Conservation (phyloP, 2,329 filamentous ascomycete species). For the Fusarium sp. region DNA sequence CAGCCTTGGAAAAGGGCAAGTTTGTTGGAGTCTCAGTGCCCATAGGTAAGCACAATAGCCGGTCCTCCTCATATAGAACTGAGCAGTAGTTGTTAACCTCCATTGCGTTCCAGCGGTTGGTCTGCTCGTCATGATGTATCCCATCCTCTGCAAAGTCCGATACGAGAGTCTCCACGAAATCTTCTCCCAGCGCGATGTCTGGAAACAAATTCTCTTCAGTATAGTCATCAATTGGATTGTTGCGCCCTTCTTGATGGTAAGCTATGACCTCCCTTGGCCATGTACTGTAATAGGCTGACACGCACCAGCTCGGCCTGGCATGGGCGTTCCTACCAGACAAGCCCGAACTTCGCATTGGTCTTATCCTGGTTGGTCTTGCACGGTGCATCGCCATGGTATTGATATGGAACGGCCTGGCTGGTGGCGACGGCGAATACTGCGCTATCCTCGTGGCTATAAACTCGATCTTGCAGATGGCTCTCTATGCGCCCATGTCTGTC, state of each 20-base stretch:
- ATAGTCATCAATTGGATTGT: slow-evolving; percentile 85
- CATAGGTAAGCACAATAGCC: slow-evolving; percentile 62
- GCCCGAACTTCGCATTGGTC: slow-evolving; percentile 69
- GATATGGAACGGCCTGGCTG: slow-evolving; percentile 79
- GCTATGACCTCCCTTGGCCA: slow-evolving; percentile 32
- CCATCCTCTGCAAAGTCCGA: slow-evolving; percentile 87
- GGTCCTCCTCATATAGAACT: rapidly evolving
- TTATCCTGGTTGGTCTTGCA: slow-evolving; percentile 86
- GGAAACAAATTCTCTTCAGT: slow-evolving; percentile 84
- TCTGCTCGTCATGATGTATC: slow-evolving; percentile 93
- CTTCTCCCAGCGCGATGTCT: slow-evolving; percentile 71
- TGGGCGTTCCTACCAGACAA: slow-evolving; percentile 77
- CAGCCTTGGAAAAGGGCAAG: slow-evolving; percentile 74
- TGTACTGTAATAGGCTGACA: slow-evolving; percentile 16
- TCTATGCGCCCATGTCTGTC: slow-evolving; percentile 77
- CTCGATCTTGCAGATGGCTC: slow-evolving; percentile 78
- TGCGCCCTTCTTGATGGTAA: slow-evolving; percentile 84
- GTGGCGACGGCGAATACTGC: slow-evolving; percentile 85
- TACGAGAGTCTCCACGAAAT: slow-evolving; percentile 80
- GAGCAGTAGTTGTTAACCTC: background rate
- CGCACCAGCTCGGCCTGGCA: slow-evolving; percentile 68
- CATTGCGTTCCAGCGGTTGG: slow-evolving; percentile 70
- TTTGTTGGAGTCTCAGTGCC: slow-evolving; percentile 78
- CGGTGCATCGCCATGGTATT: slow-evolving; percentile 68
- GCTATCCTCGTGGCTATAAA: slow-evolving; percentile 83